phyloP scores from a whole-genome alignment of 2,329 filamentous ascomycete species.

The Penicillium sp. region DNA sequence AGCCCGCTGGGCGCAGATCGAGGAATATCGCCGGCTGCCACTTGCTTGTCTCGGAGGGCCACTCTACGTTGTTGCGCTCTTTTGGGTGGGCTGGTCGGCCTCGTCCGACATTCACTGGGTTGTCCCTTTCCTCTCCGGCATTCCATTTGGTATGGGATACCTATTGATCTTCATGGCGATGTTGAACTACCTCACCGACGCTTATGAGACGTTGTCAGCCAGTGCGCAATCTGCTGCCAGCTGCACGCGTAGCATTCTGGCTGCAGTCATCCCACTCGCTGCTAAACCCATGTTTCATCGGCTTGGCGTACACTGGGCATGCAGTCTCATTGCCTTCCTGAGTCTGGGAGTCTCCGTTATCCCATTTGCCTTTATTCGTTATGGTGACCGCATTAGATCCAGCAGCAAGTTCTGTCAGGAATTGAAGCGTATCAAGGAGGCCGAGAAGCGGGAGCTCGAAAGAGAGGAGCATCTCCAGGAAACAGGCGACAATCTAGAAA shows the following conservation, averaged over 20 bases:
- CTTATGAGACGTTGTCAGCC: slow-evolving; percentile 64
- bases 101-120: slow-evolving; percentile 36
- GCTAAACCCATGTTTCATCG: slow-evolving; percentile 43
- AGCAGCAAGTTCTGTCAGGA: slow-evolving; percentile 46
- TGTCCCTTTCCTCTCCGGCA: slow-evolving; percentile 58
- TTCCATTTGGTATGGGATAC: slow-evolving; percentile 63
- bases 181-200: slow-evolving; percentile 64
- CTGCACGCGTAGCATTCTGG: slow-evolving; percentile 52
- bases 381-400: slow-evolving; percentile 38
- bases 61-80: slow-evolving; percentile 53
- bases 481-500: no score
- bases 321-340: slow-evolving; percentile 42
- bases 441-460: slow-evolving; percentile 26
- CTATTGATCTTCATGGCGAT: slow-evolving; percentile 62
- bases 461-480: slow-evolving; percentile 21
- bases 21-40: slow-evolving; percentile 63
- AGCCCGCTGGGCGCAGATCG: slow-evolving; percentile 23
- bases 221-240: slow-evolving; percentile 56
- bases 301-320: slow-evolving; percentile 45
- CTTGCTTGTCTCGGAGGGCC: slow-evolving; percentile 70
- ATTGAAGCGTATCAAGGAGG: slow-evolving; percentile 36
- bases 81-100: slow-evolving; percentile 44
- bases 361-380: slow-evolving; percentile 45
- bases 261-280: slow-evolving; percentile 58
- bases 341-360: slow-evolving; percentile 40